phyloP scores from a whole-genome alignment of 2,329 filamentous ascomycete species.

The Curvularia sp. region DNA sequence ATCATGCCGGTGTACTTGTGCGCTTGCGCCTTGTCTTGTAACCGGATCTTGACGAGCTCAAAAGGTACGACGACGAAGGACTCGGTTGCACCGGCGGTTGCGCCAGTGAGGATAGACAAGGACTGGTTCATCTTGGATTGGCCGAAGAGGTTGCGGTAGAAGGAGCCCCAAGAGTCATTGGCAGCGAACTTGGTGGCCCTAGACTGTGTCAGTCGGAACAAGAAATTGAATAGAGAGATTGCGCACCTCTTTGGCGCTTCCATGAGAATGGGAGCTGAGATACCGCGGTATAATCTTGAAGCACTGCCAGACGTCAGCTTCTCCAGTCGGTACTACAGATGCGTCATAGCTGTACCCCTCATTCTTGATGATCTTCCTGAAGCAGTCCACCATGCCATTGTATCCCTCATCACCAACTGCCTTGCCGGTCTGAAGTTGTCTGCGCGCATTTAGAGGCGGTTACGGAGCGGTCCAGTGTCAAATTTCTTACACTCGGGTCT shows the following conservation, averaged over 20 bases:
- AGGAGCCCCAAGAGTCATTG: slow-evolving; percentile 96
- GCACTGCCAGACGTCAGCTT: slow-evolving; percentile 61
- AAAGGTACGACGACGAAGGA: slow-evolving; percentile 97
- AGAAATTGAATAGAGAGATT: not conserved
- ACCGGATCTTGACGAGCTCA: slow-evolving; percentile 96
- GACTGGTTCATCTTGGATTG: slow-evolving; percentile 87
- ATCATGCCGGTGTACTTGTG: slow-evolving; percentile 85
- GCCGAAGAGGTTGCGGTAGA: slow-evolving; percentile 89
- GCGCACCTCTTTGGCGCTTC: slow-evolving; percentile 81
- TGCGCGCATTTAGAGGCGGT: slow-evolving; percentile 53
- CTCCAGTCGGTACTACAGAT: not conserved
- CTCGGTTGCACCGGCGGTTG: slow-evolving; percentile 93
- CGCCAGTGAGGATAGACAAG: slow-evolving; percentile 90
- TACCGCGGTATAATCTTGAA: slow-evolving; percentile 93
- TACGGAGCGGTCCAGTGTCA: slow-evolving; percentile 9
- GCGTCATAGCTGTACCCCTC: slow-evolving; percentile 73
- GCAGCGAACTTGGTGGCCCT: slow-evolving; percentile 98
- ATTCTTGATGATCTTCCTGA: slow-evolving; percentile 93
- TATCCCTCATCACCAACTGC: slow-evolving; percentile 81
- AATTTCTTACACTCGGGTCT: slow-evolving; percentile 84
- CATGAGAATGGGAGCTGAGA: slow-evolving; percentile 95
- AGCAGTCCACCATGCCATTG: slow-evolving; percentile 98
- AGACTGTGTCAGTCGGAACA: slow-evolving; percentile 16
- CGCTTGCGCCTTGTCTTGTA: slow-evolving; percentile 94
- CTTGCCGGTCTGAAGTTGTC: slow-evolving; percentile 83